Percentiles rank a stretch among this genome's conserved stretches.
These are phyloP conservation scores for Asterochloris erici DNA, from an alignment of 139 green algal genomes.

Conservation along the genomic window DNA sequence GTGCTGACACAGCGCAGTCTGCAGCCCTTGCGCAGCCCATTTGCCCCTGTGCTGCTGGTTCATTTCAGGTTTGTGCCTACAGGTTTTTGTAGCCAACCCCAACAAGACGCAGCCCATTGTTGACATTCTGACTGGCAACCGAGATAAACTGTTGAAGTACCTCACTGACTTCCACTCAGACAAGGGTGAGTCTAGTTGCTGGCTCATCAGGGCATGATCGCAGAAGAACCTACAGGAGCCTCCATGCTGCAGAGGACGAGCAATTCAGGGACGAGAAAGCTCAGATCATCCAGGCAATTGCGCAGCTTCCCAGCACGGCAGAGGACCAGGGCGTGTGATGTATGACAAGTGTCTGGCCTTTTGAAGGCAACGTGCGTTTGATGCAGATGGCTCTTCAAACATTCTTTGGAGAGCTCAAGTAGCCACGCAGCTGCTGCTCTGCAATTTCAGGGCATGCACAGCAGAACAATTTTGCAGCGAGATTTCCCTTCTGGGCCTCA, in stretches of 20 bases:
- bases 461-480: no score
- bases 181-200: slow-evolving; percentile 26
- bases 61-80: neutral
- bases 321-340: no score
- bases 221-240: neutral
- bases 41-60: neutral
- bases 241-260: slow-evolving; percentile 58
- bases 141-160: slow-evolving; percentile 89
- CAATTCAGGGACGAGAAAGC: slow-evolving; percentile 91
- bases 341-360: no score
- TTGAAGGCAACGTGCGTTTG: no score
- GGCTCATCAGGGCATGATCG: neutral
- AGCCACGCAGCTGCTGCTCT: no score
- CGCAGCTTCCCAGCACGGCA: slow-evolving; percentile 14
- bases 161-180: slow-evolving; percentile 90
- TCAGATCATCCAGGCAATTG: slow-evolving; percentile 83
- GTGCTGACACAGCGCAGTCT: neutral
- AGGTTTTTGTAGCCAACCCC: slow-evolving; percentile 96
- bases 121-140: slow-evolving; percentile 85
- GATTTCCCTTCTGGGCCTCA: no score
- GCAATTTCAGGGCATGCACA: no score
- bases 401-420: no score
- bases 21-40: neutral
- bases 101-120: slow-evolving; percentile 82
- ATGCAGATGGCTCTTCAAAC: no score